Conservation (phyloP, 768 basidiomycete species). For the Kwoniella newhampshirensis region DNA sequence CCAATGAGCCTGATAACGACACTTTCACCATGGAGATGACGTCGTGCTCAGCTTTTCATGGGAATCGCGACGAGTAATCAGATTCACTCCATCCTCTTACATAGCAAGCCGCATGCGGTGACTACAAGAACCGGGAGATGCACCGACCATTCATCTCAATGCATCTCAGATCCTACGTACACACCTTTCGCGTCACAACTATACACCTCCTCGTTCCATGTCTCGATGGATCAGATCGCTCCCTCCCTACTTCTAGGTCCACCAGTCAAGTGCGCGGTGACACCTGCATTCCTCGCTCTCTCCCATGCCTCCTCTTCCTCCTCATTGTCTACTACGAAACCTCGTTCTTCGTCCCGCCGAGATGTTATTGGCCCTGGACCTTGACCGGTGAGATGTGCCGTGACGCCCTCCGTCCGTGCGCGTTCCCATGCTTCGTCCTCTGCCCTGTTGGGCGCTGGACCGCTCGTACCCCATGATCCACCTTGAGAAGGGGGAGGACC, state of each 20-base stretch:
- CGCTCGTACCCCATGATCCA: neutral
- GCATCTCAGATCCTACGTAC: neutral
- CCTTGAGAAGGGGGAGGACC: conserved; percentile 16
- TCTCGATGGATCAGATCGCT: conserved; percentile 7
- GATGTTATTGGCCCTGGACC: conserved; percentile 9
- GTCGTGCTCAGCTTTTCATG: too few relatives aligned
- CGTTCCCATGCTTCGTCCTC: conserved; percentile 38
- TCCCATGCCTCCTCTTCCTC: conserved; percentile 54
- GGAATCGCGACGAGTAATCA: too few relatives aligned
- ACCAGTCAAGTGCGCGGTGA: conserved; percentile 41
- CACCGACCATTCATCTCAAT: neutral
- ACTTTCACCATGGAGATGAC: too few relatives aligned
- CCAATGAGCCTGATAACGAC: too few relatives aligned
- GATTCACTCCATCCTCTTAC: too few relatives aligned
- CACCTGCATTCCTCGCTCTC: conserved; percentile 41
- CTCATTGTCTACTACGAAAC: conserved; percentile 32
- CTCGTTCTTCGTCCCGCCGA: conserved; percentile 20
- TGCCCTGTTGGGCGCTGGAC: conserved; percentile 2
- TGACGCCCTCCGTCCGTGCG: conserved; percentile 35
- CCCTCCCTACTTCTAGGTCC: conserved; percentile 9
- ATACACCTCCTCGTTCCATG: neutral
- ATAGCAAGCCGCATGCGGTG: too few relatives aligned
- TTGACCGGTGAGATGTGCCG: conserved; percentile 43
- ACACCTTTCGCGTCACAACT: neutral
- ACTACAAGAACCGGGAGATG: too few relatives aligned